phyloP scores from a whole-genome alignment of 1,284 basidiomycete genomes.

The Stereum hirsutum region DNA sequence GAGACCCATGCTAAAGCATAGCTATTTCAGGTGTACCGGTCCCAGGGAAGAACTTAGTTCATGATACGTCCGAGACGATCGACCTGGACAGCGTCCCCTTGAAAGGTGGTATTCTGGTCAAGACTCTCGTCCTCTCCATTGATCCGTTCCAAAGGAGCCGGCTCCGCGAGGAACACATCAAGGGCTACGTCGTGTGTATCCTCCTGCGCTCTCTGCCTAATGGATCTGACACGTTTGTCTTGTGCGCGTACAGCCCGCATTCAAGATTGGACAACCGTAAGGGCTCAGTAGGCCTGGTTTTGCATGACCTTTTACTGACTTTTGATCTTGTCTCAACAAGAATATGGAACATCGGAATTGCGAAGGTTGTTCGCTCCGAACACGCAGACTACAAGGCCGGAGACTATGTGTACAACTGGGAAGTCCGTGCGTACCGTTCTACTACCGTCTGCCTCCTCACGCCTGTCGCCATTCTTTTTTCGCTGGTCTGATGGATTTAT shows the following conservation, averaged over 20 bases:
- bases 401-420: constrained; percentile 22
- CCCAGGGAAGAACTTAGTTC: constrained; percentile 20
- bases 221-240: not conserved
- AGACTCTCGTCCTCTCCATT: constrained; percentile 22
- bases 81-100: constrained; percentile 25
- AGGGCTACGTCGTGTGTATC: constrained; percentile 6
- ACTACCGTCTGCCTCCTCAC: too few species aligned
- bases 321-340: constrained; percentile 5
- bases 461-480: too few species aligned
- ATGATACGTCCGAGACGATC: constrained; percentile 21
- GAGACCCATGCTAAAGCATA: too few species aligned
- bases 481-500: too few species aligned
- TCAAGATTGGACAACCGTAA: constrained; percentile 12
- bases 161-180: constrained; percentile 15
- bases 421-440: too few species aligned
- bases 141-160: constrained; percentile 28
- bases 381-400: constrained; percentile 17
- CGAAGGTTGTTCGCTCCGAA: constrained; percentile 22
- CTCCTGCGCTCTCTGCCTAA: not conserved
- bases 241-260: constrained; percentile 1
- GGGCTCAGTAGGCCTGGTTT: not conserved
- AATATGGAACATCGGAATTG: constrained; percentile 16
- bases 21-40: too few species aligned
- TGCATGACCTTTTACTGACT: not conserved
- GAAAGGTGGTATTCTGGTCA: constrained; percentile 28